Evolutionary conservation across 306 rosid species (phyloP).

Genomic region (Rubus idaeus): DNA sequence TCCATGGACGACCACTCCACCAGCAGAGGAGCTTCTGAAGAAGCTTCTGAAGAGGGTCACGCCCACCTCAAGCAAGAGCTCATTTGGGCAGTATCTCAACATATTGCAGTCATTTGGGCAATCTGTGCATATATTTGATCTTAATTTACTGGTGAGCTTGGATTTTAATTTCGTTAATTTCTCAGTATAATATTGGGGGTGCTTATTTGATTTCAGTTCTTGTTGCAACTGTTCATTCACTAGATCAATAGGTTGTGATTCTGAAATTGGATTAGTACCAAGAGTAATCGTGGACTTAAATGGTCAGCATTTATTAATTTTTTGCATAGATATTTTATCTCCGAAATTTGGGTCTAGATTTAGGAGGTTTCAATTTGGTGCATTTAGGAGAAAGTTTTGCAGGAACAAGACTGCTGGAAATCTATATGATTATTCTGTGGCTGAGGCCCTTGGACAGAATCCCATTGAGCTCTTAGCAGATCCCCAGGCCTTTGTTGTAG

Average conservation of each 20-base stretch:
- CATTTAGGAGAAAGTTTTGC: constrained; percentile 34
- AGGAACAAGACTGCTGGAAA: constrained; percentile 89
- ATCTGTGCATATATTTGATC: constrained; percentile 83
- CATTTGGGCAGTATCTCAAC: constrained; percentile 67
- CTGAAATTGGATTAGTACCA: constrained; percentile 1
- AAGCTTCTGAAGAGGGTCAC: constrained; percentile 86
- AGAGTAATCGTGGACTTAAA: too few relatives aligned
- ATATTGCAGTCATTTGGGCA: constrained; percentile 96
- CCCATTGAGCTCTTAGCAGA: constrained; percentile 65
- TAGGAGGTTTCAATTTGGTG: constrained; percentile 7
- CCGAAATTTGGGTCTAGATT: constrained; percentile 1
- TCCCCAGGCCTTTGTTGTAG: constrained; percentile 49
- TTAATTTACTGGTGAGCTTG: constrained; percentile 66
- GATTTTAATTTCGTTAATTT: background rate
- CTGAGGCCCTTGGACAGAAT: constrained; percentile 77
- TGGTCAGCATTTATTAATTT: background rate
- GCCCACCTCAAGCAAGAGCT: constrained; percentile 75
- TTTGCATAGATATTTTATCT: background rate
- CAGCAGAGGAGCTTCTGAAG: constrained; percentile 66
- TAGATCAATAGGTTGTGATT: background rate
- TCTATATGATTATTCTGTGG: constrained; percentile 75
- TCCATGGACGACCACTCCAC: constrained; percentile 56
- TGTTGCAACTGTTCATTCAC: constrained; percentile 18
- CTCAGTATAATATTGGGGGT: background rate
- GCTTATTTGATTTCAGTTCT: constrained; percentile 1